Conservation (phyloP, 164 flowering plant genomes). For the Kalanchoe fedtschenkoi region DNA sequence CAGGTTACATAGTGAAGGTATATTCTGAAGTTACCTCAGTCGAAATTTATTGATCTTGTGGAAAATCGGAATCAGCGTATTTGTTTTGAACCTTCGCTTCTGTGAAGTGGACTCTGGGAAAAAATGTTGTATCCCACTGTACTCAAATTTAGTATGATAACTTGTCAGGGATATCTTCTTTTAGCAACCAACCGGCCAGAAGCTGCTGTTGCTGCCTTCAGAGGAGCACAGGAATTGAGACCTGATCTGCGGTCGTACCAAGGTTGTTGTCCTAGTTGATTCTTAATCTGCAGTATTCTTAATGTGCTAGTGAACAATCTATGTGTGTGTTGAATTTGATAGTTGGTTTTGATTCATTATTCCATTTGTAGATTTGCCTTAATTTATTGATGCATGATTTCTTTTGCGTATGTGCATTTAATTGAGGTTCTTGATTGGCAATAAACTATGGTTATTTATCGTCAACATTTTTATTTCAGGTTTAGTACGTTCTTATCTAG, state of each 20-base stretch:
- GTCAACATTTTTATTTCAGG: constrained; percentile 38
- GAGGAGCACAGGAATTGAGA: constrained; percentile 81
- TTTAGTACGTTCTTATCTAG: constrained; percentile 76
- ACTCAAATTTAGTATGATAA: not conserved
- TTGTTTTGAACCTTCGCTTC: not conserved
- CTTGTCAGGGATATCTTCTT: constrained; percentile 63
- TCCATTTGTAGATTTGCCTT: no score
- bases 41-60: not conserved
- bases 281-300: not conserved
- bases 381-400: not conserved
- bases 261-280: constrained; percentile 32
- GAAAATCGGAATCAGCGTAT: not conserved
- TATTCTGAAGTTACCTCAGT: not conserved
- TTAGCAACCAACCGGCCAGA: constrained; percentile 73
- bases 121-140: not conserved
- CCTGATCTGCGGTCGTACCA: constrained; percentile 98
- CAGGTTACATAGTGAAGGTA: constrained; percentile 94
- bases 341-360: not conserved
- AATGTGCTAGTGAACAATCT: not conserved
- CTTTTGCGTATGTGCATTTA: not conserved
- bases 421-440: not conserved
- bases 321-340: no score
- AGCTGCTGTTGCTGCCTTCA: constrained; percentile 76
- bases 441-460: not conserved
- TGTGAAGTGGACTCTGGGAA: not conserved